These are phyloP conservation scores for Miamiensis avidus DNA, from an alignment of 169 alveolate genomes.

Conservation along the genomic window DNA sequence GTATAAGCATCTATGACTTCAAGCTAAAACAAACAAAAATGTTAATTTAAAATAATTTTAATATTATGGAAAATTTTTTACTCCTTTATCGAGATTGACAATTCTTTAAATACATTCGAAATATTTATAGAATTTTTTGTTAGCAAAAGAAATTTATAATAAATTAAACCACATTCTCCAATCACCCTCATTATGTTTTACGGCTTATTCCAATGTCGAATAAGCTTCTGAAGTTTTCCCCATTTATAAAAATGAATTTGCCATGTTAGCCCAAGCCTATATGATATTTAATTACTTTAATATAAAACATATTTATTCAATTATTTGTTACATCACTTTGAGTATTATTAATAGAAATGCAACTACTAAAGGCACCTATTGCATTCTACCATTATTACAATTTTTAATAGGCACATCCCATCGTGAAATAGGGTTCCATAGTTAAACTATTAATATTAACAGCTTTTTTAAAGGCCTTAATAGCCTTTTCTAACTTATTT, in stretches of 20 bases:
- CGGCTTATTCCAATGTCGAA: conserved; percentile 79
- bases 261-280: conserved; percentile 80
- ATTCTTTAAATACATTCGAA: conserved; percentile 38
- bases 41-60: neutral
- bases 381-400: conserved; percentile 59
- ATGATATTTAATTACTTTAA: too few species aligned
- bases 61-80: too few species aligned
- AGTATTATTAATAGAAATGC: conserved; percentile 68
- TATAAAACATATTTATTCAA: too few species aligned
- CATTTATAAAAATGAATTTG: conserved; percentile 65
- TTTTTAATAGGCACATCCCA: conserved; percentile 83
- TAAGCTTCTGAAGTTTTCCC: conserved; percentile 78
- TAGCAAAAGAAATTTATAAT: conserved; percentile 31
- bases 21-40: neutral
- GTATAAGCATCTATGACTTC: conserved; percentile 26
- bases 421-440: conserved; percentile 79
- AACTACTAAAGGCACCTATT: conserved; percentile 67
- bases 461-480: conserved; percentile 76
- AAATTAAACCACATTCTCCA: conserved; percentile 78
- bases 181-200: conserved; percentile 59
- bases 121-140: conserved; percentile 38
- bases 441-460: conserved; percentile 69
- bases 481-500: conserved; percentile 59
- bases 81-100: conserved; percentile 13
- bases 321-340: conserved; percentile 60